Conservation (phyloP, 1,139 yeast species). For the Debaryomyces sp. region DNA sequence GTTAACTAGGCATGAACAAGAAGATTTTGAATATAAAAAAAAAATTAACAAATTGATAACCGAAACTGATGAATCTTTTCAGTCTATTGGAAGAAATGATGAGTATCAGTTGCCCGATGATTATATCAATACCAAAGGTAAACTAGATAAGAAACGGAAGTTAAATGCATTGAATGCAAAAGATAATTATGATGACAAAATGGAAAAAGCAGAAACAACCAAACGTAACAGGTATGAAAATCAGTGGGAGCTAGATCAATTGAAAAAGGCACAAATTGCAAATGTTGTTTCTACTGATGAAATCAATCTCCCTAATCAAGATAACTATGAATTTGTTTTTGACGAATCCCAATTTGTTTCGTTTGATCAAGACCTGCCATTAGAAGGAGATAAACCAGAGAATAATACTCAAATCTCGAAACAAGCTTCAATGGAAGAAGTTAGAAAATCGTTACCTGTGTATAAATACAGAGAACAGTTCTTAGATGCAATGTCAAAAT, state of each 20-base stretch:
- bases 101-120: conserved; percentile 62
- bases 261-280: conserved; percentile 46
- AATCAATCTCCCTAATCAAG: conserved; percentile 48
- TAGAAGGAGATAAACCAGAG: conserved; percentile 23
- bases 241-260: conserved; percentile 70
- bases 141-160: conserved; percentile 55
- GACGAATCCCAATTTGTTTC: conserved; percentile 77
- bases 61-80: conserved; percentile 42
- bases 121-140: conserved; percentile 52
- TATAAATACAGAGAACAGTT: conserved; percentile 63
- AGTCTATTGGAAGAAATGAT: conserved; percentile 20
- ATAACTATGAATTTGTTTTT: conserved; percentile 77
- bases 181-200: conserved; percentile 27
- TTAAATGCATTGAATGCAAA: conserved; percentile 37
- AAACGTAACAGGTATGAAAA: conserved; percentile 35
- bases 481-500: conserved; percentile 59
- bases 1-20: conserved; percentile 50
- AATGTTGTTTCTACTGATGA: conserved; percentile 40
- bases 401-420: conserved; percentile 14
- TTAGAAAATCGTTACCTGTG: conserved; percentile 76
- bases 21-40: conserved; percentile 54
- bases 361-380: conserved; percentile 50
- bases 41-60: conserved; percentile 37
- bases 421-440: conserved; percentile 44
- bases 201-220: conserved; percentile 11